These are phyloP conservation scores for Quercus gilva DNA, from an alignment of 306 rosid species.

Conservation along the genomic window DNA sequence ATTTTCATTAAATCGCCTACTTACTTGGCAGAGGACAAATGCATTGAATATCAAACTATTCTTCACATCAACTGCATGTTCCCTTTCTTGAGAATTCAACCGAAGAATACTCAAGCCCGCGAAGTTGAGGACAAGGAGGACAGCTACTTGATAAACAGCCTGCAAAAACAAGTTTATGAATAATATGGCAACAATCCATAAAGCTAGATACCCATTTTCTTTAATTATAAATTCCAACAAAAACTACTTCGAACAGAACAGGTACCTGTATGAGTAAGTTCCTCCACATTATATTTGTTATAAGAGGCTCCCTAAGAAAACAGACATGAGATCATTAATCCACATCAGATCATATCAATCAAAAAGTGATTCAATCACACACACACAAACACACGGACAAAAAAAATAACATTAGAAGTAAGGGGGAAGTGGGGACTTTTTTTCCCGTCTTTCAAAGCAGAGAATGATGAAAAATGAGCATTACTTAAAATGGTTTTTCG, in stretches of 20 bases:
- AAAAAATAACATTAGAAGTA: no score
- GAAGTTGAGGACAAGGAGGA: conserved; percentile 82
- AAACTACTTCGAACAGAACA: not conserved
- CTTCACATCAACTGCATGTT: conserved; percentile 43
- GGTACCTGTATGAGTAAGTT: conserved; percentile 82
- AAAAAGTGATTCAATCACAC: not conserved
- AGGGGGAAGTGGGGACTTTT: no score
- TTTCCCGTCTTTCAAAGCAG: no score
- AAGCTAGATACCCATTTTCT: not conserved
- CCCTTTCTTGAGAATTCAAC: conserved; percentile 25
- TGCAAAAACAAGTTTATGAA: conserved; percentile 28
- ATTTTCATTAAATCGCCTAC: conserved; percentile 5
- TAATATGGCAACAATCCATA: conserved; percentile 3
- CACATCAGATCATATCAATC: not conserved
- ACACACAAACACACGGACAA: not conserved
- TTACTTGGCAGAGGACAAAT: conserved; percentile 90
- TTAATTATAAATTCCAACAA: not conserved
- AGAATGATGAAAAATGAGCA: not conserved
- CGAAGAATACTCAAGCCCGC: conserved; percentile 52
- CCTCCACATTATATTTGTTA: conserved; percentile 99
- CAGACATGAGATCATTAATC: conserved; percentile 30
- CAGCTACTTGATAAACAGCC: conserved; percentile 80
- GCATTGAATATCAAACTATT: conserved; percentile 87
- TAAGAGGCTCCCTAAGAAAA: conserved; percentile 81
- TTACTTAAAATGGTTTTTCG: not conserved